Percentiles rank a stretch among this genome's conserved stretches.
Conservation (phyloP, 768 basidiomycete species). For the Lyophyllum decastes region DNA sequence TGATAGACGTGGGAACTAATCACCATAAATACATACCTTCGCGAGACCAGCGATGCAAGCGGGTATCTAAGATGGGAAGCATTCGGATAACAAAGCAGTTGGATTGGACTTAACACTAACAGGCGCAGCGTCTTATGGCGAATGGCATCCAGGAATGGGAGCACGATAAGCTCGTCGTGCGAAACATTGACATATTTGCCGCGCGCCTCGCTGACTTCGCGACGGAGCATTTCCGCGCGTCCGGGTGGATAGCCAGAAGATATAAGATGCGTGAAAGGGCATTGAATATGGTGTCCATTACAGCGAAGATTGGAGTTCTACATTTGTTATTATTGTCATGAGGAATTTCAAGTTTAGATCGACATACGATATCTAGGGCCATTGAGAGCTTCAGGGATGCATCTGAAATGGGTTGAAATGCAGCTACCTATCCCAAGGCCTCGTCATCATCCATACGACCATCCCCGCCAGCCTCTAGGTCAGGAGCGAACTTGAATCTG, state of each 20-base stretch:
- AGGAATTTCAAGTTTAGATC: neutral
- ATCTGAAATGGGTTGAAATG: neutral
- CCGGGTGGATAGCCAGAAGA: slow-evolving; percentile 21
- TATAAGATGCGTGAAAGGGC: slow-evolving; percentile 29
- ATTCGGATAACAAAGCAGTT: neutral
- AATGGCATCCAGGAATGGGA: slow-evolving; percentile 39
- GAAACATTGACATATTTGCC: slow-evolving; percentile 24
- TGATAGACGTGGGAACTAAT: neutral
- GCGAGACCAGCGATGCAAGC: slow-evolving; percentile 13
- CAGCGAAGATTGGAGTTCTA: slow-evolving; percentile 31
- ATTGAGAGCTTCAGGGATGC: neutral
- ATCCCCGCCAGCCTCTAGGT: slow-evolving; percentile 4
- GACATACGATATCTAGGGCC: slow-evolving; percentile 17
- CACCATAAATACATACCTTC: slow-evolving; percentile 13
- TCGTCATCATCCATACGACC: slow-evolving; percentile 25
- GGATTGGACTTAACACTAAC: slow-evolving; percentile 20
- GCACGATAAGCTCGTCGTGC: slow-evolving; percentile 37
- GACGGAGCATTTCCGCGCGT: slow-evolving; percentile 30
- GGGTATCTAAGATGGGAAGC: slow-evolving; percentile 10
- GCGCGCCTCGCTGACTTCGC: slow-evolving; percentile 31
- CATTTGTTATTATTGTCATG: neutral
- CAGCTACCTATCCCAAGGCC: slow-evolving; percentile 25
- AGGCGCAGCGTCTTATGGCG: slow-evolving; percentile 40
- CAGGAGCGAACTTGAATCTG: neutral
- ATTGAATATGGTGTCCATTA: slow-evolving; percentile 34